Evolutionary conservation across 345 rosid species (phyloP), one percentile per base, ranked within the genome.

Genomic region (Acer negundo): DNA sequence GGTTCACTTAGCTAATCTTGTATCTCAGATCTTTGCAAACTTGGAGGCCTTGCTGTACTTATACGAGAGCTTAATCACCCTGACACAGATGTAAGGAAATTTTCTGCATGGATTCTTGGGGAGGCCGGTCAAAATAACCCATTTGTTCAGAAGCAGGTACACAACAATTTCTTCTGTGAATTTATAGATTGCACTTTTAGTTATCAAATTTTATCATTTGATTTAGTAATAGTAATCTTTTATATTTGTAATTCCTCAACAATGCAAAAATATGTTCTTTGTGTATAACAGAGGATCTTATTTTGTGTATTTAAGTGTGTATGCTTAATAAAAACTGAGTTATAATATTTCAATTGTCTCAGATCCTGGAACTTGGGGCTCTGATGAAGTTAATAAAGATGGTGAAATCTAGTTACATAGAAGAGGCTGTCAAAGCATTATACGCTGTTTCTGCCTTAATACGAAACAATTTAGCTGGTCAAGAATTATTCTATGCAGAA

Each of bases 51-150:
- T 75, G 67, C 67, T 17, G 87, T 85, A 56, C 79, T 94, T 35
- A 74, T 88, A 65, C 79, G 73, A 76, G 86, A 92, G 82, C 95
- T 94, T 64, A 73, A 80, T 84, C 97, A 94, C 79, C 83, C 86
- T 67, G 94, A 94, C 66, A 19, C 91, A 16, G 94, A 88, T 17
- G 82, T 87, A 61, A 87, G 97, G 87, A 94, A 80, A 80, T 67
- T 87, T 77, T 91, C 99, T 76, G 98, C 99, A 46, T 96, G 99
- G 99, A 88, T 96, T 77, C 82, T 96, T 10, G 99, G 99, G 66
- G 92, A 85, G 83, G 97, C 98, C 15, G 80, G 97, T 84, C 98
- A 96, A 84, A 96, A 96, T 82, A 89, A 94, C 85, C 93, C 92
- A 12, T 77, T 84, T 82, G 86, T 94, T 82, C 97, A 96, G 87